phyloP scores from a whole-genome alignment of 2,329 filamentous ascomycete genomes.

The Scytalidium sp. region DNA sequence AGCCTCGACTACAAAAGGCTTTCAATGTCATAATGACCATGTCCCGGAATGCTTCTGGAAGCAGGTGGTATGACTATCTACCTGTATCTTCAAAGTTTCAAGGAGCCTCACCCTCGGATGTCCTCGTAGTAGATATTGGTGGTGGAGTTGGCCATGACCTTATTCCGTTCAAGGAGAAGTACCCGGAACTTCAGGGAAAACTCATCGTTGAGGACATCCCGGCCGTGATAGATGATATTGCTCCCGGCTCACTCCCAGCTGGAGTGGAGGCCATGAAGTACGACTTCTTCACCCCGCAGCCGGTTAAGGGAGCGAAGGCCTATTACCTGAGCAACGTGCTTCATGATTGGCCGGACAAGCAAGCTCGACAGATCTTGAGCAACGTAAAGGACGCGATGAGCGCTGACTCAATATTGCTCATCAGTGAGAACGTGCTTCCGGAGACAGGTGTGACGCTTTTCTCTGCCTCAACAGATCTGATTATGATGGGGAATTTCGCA shows the following conservation, averaged over 20 bases:
- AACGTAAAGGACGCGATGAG: constrained; percentile 20
- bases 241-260: not conserved
- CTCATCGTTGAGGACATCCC: constrained; percentile 19
- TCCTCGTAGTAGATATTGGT: constrained; percentile 10
- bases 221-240: constrained; percentile 10
- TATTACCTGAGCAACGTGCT: constrained; percentile 33
- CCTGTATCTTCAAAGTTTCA: constrained; percentile 4
- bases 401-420: constrained; percentile 35
- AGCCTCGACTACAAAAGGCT: constrained; percentile 9
- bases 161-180: constrained; percentile 8
- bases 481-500: constrained; percentile 36
- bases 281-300: constrained; percentile 32
- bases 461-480: constrained; percentile 33
- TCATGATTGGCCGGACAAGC: constrained; percentile 37
- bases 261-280: constrained; percentile 25
- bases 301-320: constrained; percentile 24
- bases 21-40: constrained; percentile 13
- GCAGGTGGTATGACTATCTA: constrained; percentile 8
- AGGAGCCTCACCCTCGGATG: constrained; percentile 1
- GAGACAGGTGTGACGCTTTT: constrained; percentile 25
- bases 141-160: constrained; percentile 14
- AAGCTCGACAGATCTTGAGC: constrained; percentile 27
- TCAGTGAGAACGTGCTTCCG: constrained; percentile 40
- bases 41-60: not conserved
- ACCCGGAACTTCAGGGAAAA: constrained; percentile 10